A percentile compares a stretch with the other conserved stretches of the same genome.
phyloP scores from a whole-genome alignment of 371 early-diverging fungal genomes.

The Zopfochytrium polystomum region DNA sequence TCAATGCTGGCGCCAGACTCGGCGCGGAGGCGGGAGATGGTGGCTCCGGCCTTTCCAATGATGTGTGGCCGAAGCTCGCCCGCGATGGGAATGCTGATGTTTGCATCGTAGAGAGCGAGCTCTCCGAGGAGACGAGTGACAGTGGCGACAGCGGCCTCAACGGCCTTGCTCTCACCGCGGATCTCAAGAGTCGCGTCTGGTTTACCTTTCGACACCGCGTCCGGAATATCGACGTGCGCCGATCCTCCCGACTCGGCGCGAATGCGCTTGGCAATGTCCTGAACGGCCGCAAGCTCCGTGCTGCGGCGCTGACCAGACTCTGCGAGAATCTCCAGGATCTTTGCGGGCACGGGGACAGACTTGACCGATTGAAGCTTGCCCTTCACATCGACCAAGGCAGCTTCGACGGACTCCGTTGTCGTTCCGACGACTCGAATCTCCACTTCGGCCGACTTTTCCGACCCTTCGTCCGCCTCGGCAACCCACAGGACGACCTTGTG shows the following conservation, averaged over 20 bases:
- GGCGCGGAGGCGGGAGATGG: slow-evolving; percentile 66
- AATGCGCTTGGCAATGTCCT: slow-evolving; percentile 35
- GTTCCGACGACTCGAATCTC: slow-evolving; percentile 29
- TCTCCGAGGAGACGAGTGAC: slow-evolving; percentile 29
- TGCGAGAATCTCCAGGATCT: slow-evolving; percentile 27
- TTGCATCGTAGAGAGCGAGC: slow-evolving; percentile 28
- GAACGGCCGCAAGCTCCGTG: slow-evolving; percentile 26
- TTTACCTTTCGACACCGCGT: slow-evolving; percentile 21
- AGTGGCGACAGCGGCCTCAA: slow-evolving; percentile 29
- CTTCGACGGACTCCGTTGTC: slow-evolving; percentile 14
- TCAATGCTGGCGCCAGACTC: slow-evolving; percentile 49
- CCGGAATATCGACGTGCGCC: slow-evolving; percentile 30
- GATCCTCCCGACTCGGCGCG: slow-evolving; percentile 26
- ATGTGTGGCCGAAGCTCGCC: slow-evolving; percentile 61
- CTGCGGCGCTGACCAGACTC: slow-evolving; percentile 18
- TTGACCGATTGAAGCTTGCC: slow-evolving; percentile 30
- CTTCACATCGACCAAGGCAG: slow-evolving; percentile 5
- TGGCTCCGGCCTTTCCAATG: slow-evolving; percentile 70
- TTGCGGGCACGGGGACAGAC: slow-evolving; percentile 34
- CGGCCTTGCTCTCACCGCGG: slow-evolving; percentile 35
- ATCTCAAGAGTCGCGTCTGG: slow-evolving; percentile 28
- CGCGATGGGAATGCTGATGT: slow-evolving; percentile 26
- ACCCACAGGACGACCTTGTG: slow-evolving; percentile 37
- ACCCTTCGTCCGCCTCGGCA: slow-evolving; percentile 13
- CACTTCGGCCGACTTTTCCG: slow-evolving; percentile 7